Evolutionary conservation across 2,329 filamentous ascomycete species (phyloP), one percentile per base, ranked within the genome.

Genomic region (Neofusicoccum cordaticola): DNA sequence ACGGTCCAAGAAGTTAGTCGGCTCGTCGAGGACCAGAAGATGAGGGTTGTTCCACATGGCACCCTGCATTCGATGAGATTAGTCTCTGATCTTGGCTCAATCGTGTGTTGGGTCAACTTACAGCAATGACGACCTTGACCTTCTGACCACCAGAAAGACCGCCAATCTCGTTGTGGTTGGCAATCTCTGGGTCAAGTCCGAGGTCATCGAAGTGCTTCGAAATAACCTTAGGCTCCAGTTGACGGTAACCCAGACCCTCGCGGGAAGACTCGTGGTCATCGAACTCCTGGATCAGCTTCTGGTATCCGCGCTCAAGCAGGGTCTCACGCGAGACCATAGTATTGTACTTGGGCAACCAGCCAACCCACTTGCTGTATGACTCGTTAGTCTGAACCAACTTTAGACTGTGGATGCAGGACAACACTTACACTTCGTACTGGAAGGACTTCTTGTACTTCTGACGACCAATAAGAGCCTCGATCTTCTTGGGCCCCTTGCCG

Each of bases 371-470:
- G 50, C 87, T 89, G 67, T 69, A 65, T 44, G 19, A n/a, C 31
- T 42, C 12, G 61, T 80, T 71, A 79, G 74, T 67, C 41, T n/a
- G 27, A 19, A 42, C 22, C 3, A 8, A 19, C 7, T 11, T n/a
- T 17, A 19, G n/a, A 34, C 17, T 1, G 37, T 13, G 12, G 22
- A n/a, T 4, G 22, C 22, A 17, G 37, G 8, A 39, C 9, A 31
- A 51, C 35, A 80, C 86, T 83, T 85, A 89, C 86, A 97, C 88
- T 83, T 98, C 94, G 75, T 98, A 98, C 84, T 97, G 93, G 86
- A 96, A 97, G 45, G 90, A 91, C 87, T 99, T 99, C 89, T 99
- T 98, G 83, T 87, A 97, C 83, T 99, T 99, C 77, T 97, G 93
- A 71, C 95, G 90, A 84, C 95, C 95, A 71, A 99, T 96, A 34